Base-by-base conservation (phyloP, 2,329 filamentous ascomycete genomes). In the Colletotrichum salicis region DNA sequence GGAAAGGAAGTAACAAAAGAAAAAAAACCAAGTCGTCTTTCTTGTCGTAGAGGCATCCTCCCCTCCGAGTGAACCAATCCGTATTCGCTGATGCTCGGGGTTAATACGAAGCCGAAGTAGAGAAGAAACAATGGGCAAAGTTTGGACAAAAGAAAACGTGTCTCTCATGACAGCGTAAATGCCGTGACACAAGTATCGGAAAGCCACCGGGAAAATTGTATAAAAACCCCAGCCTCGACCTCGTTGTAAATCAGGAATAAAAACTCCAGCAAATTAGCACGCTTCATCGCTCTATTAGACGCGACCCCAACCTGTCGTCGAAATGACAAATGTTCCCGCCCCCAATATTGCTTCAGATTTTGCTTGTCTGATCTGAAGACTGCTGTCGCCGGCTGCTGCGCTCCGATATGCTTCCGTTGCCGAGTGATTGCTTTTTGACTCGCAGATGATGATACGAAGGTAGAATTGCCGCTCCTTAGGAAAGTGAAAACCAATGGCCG, bases 141-240 rank as follows among this genome's bases (percentile, higher is more conserved):
- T 4, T 22, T 48, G 41, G n/a, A 52, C 59, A 62, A 62, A 62
- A 27, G 10, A n/a, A 51, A 64, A 63, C 67, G 55, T 22, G n/a
- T 59, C n/a, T 15, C 69, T 71, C 65, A 55, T 71, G 29, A 71
- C 31, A 67, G 54, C 68, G 68, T 71, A 27, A 68, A n/a, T 58
- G 41, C 57, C 58, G 57, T 48, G 33, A 41, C 60, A 24, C 27
- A n/a, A 59, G 48, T 41, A 51, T n/a, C 37, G 61, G 52, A 37
- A 45, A 70, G 57, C 54, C 59, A 51, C 54, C 59, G 41, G 19
- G 31, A 27, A 22, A 41, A 56, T 27, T 13, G 22, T 69, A 29
- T 41, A 58, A 22, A 41, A 41, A 52, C 19, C 52, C 41, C 29
- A 57, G 37, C 29, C 33, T 55, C 54, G 35, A 69, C 45, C 27